Evolutionary conservation across 768 basidiomycete species (phyloP).

Genomic region (Chalciporus chontae): DNA sequence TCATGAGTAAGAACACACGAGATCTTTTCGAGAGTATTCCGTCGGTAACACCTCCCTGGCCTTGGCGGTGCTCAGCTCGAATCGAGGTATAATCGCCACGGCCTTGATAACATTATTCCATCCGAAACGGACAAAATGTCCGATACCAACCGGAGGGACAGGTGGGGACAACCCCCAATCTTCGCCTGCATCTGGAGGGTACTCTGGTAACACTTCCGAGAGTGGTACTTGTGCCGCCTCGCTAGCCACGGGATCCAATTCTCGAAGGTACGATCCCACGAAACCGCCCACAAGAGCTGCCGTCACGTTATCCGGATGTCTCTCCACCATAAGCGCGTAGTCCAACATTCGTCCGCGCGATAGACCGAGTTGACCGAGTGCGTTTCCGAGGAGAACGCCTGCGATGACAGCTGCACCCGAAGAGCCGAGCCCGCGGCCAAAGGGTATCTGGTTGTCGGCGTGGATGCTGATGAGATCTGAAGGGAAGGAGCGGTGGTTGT

Average conservation of each 20-base stretch:
- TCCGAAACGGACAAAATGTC: conserved; percentile 87
- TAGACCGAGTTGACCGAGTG: conserved; percentile 73
- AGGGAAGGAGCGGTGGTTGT: conserved; percentile 72
- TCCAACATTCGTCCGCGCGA: conserved; percentile 76
- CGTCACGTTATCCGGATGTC: conserved; percentile 98
- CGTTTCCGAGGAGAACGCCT: conserved; percentile 85
- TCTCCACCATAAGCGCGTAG: conserved; percentile 97
- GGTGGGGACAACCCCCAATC: conserved; percentile 91
- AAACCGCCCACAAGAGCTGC: conserved; percentile 97
- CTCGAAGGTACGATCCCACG: conserved; percentile 92
- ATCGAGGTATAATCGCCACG: conserved; percentile 89
- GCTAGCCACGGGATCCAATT: conserved; percentile 77
- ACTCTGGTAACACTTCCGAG: conserved; percentile 94
- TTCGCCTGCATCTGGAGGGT: conserved; percentile 87
- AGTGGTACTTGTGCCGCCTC: conserved; percentile 88
- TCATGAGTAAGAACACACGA: conserved; percentile 45
- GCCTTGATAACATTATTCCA: conserved; percentile 87
- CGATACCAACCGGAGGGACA: conserved; percentile 83
- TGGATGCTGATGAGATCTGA: conserved; percentile 63
- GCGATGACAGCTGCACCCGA: conserved; percentile 99
- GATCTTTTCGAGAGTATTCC: conserved; percentile 82
- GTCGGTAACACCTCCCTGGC: conserved; percentile 87
- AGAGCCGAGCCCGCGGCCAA: conserved; percentile 95
- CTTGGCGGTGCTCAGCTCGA: conserved; percentile 94
- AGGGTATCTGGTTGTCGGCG: conserved; percentile 91